phyloP scores from a whole-genome alignment of 257 asterid genomes.

The Dorcoceras hygrometricum region DNA sequence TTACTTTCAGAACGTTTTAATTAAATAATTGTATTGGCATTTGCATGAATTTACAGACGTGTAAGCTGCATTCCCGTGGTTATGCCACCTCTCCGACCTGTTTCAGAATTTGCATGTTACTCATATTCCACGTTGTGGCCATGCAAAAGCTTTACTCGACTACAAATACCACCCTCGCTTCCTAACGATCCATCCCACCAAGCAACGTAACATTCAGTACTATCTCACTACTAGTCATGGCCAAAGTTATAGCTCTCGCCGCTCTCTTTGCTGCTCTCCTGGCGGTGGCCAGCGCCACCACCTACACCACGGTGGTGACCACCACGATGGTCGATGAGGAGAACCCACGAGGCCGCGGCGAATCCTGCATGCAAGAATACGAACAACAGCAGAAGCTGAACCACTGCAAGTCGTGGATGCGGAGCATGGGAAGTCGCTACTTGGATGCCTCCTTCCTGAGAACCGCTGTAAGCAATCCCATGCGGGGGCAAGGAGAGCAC shows the following conservation, averaged over 20 bases:
- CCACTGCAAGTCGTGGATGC: slow-evolving; percentile 24
- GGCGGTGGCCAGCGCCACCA: slow-evolving; percentile 22
- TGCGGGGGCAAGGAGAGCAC: background rate
- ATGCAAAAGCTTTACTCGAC: slow-evolving; percentile 2
- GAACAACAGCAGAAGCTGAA: slow-evolving; percentile 9
- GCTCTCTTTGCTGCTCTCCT: slow-evolving; percentile 27
- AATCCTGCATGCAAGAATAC: slow-evolving; percentile 12
- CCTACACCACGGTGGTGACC: slow-evolving; percentile 27
- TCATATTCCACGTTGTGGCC: slow-evolving; percentile 16
- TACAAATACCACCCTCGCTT: slow-evolving; percentile 10
- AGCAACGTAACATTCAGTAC: background rate
- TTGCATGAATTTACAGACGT: background rate
- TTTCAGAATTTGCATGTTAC: background rate
- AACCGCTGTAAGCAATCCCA: slow-evolving; percentile 19
- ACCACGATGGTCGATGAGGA: slow-evolving; percentile 19
- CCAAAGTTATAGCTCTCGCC: slow-evolving; percentile 20
- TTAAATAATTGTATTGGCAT: too few relatives aligned
- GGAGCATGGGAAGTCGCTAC: background rate
- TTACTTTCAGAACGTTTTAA: too few relatives aligned
- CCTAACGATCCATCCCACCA: background rate
- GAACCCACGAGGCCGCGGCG: slow-evolving; percentile 17
- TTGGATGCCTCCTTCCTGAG: slow-evolving; percentile 10
- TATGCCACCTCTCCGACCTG: background rate
- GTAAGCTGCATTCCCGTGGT: background rate
- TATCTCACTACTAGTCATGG: slow-evolving; percentile 24